Evolutionary conservation across 2,329 filamentous ascomycete genomes (phyloP).

Genomic region (Venturia carpophila): DNA sequence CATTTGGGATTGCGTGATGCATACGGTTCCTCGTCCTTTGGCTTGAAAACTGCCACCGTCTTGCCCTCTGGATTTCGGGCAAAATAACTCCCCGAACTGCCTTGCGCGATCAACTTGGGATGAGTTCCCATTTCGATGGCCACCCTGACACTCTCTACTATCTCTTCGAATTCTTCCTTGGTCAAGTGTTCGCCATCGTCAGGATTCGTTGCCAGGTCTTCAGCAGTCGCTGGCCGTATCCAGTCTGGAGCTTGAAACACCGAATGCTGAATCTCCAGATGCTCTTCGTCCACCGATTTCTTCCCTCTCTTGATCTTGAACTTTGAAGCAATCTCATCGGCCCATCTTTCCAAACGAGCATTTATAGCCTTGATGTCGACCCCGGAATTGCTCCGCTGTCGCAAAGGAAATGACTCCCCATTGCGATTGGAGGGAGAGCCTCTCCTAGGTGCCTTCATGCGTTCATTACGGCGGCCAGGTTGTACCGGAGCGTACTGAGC

Average conservation of each 20-base stretch:
- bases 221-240: slow-evolving; percentile 68
- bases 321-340: slow-evolving; percentile 92
- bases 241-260: slow-evolving; percentile 93
- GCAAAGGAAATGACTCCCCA: slow-evolving; percentile 29
- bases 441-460: slow-evolving; percentile 31
- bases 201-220: slow-evolving; percentile 56
- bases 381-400: slow-evolving; percentile 68
- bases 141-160: slow-evolving; percentile 80
- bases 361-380: slow-evolving; percentile 99
- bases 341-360: slow-evolving; percentile 88
- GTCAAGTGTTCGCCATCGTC: slow-evolving; percentile 59
- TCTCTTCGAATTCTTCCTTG: slow-evolving; percentile 72
- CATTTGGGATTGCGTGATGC: slow-evolving; percentile 96
- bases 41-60: slow-evolving; percentile 96
- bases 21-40: slow-evolving; percentile 97
- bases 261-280: slow-evolving; percentile 91
- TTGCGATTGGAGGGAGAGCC: not conserved
- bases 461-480: slow-evolving; percentile 33
- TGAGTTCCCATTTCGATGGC: slow-evolving; percentile 89
- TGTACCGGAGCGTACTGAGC: slow-evolving; percentile 42
- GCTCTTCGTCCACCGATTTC: slow-evolving; percentile 69
- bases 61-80: slow-evolving; percentile 85
- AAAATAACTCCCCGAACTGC: slow-evolving; percentile 97
- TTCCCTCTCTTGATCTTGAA: slow-evolving; percentile 81
- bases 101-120: slow-evolving; percentile 92